Conservation (phyloP, 75 land plant genomes). For the Pinus tabuliformis region DNA sequence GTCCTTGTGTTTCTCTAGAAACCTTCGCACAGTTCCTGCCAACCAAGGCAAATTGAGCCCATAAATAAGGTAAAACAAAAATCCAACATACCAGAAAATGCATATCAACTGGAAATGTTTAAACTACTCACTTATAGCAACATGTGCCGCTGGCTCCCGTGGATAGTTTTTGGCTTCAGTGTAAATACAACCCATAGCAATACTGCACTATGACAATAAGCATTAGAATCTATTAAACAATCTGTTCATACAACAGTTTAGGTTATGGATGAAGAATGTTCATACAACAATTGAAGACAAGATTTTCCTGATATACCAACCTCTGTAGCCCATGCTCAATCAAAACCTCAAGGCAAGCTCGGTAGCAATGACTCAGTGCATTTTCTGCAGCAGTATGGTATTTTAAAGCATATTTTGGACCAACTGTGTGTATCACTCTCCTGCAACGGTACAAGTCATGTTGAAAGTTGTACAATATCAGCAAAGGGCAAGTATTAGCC, state of each 20-base stretch:
- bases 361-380: slow-evolving; percentile 98
- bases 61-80: background rate
- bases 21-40: slow-evolving; percentile 90
- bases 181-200: slow-evolving; percentile 93
- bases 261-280: background rate
- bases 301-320: slow-evolving; percentile 23
- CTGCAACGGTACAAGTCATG: slow-evolving; percentile 32
- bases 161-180: slow-evolving; percentile 97
- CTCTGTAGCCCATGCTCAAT: slow-evolving; percentile 88
- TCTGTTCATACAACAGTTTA: background rate
- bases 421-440: slow-evolving; percentile 97
- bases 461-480: background rate
- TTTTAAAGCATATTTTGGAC: slow-evolving; percentile 96
- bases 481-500: background rate
- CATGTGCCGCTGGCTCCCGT: slow-evolving; percentile 98
- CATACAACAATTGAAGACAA: background rate
- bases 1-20: slow-evolving; percentile 91
- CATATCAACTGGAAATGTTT: background rate
- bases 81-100: background rate
- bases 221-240: background rate
- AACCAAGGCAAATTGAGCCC: slow-evolving; percentile 11
- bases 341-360: slow-evolving; percentile 93
- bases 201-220: slow-evolving; percentile 43
- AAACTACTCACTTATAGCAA: slow-evolving; percentile 80
- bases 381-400: slow-evolving; percentile 99